phyloP scores from a whole-genome alignment of 192 early-diverging fungal genomes.

The Coemansia umbellata region DNA sequence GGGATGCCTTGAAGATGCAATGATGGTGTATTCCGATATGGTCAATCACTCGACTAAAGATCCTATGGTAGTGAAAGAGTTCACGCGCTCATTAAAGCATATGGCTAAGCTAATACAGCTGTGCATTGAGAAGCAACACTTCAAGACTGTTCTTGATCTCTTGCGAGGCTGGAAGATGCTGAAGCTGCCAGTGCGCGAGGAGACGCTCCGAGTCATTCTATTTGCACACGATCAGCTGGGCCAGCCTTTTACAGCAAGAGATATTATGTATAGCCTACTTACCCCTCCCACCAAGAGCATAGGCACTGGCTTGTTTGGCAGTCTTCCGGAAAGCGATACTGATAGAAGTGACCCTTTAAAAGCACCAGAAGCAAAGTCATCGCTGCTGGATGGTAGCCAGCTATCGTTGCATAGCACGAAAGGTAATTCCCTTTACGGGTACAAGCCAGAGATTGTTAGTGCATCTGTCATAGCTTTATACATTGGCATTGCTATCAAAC shows the following conservation, averaged over 20 bases:
- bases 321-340: background rate
- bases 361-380: background rate
- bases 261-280: slow-evolving; percentile 24
- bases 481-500: slow-evolving; percentile 35
- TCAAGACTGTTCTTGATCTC: slow-evolving; percentile 12
- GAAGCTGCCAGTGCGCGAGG: slow-evolving; percentile 9
- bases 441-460: slow-evolving; percentile 15
- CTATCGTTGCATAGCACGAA: too few relatives aligned
- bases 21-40: slow-evolving; percentile 40
- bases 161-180: slow-evolving; percentile 31
- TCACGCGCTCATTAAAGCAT: slow-evolving; percentile 4
- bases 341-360: background rate
- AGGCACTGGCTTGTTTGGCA: background rate
- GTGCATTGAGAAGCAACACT: slow-evolving; percentile 20
- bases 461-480: slow-evolving; percentile 31
- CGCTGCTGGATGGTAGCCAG: too few relatives aligned
- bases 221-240: slow-evolving; percentile 46
- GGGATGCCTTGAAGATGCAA: slow-evolving; percentile 24
- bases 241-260: slow-evolving; percentile 8
- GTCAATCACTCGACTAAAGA: slow-evolving; percentile 16
- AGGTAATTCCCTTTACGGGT: background rate
- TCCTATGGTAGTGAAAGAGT: slow-evolving; percentile 4
- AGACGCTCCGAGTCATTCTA: slow-evolving; percentile 14
- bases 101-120: slow-evolving; percentile 23
- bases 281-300: background rate